phyloP scores from a whole-genome alignment of 2,329 filamentous ascomycete species.

The Bipolaris oryzae region DNA sequence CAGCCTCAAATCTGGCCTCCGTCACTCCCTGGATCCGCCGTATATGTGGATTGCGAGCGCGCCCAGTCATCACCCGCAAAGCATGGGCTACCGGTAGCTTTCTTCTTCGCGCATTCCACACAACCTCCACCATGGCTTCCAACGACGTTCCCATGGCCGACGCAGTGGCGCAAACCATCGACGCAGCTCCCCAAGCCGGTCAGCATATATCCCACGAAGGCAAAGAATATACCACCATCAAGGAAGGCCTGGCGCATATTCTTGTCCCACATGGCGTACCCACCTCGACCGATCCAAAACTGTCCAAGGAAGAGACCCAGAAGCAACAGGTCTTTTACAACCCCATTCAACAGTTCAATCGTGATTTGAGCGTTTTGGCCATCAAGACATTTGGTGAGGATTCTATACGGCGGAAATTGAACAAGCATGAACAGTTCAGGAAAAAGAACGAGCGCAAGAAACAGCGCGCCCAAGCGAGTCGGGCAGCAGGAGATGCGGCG shows the following conservation, averaged over 20 bases:
- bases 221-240: constrained; percentile 64
- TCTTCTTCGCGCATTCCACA: constrained; percentile 26
- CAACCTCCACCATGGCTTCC: constrained; percentile 26
- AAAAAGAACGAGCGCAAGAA: constrained; percentile 36
- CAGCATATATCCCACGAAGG: constrained; percentile 53
- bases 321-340: constrained; percentile 93
- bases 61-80: constrained; percentile 19
- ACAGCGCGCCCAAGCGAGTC: constrained; percentile 22
- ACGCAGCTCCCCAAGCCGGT: constrained; percentile 35
- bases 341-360: constrained; percentile 98
- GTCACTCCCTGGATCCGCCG: constrained; percentile 14
- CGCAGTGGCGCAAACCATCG: constrained; percentile 27
- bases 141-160: constrained; percentile 20
- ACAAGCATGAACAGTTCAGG: constrained; percentile 51
- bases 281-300: constrained; percentile 55
- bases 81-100: constrained; percentile 38
- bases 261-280: constrained; percentile 63
- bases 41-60: constrained; percentile 31
- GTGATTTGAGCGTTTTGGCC: constrained; percentile 88
- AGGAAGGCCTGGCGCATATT: constrained; percentile 72
- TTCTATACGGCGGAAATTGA: constrained; percentile 56
- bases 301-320: constrained; percentile 58
- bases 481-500: constrained; percentile 6
- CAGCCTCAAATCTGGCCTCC: constrained; percentile 29
- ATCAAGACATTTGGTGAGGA: constrained; percentile 88